Evolutionary conservation across 257 asterid species (phyloP).

Genomic region (Parsonsia alboflavescens): DNA sequence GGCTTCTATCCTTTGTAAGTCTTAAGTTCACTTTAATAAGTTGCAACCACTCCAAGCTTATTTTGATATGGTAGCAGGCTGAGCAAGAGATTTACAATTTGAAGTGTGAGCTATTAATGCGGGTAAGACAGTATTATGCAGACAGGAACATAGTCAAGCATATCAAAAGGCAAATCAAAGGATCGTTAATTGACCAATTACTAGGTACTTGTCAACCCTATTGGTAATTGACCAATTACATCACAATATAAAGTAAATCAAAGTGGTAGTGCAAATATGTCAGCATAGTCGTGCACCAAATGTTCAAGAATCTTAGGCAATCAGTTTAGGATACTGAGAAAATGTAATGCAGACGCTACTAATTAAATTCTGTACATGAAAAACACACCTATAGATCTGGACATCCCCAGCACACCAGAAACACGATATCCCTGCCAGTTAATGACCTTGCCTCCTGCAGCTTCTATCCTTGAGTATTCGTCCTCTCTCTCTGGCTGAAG

Average conservation of each 20-base stretch:
- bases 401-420: constrained; percentile 71
- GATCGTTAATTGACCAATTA: no score
- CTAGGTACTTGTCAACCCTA: no score
- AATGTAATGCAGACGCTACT: neutral
- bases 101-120: no score
- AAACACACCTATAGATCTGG: constrained; percentile 66
- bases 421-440: constrained; percentile 80
- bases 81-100: no score
- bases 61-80: no score
- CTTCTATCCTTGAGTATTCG: constrained; percentile 59
- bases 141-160: no score
- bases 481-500: constrained; percentile 69
- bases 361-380: neutral
- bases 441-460: constrained; percentile 73
- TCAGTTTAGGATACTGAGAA: neutral
- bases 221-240: neutral
- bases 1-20: neutral
- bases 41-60: neutral
- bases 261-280: no score
- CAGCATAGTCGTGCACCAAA: neutral
- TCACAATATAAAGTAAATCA: neutral
- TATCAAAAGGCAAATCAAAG: no score
- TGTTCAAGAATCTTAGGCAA: no score
- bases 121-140: no score
- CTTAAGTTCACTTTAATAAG: neutral